Conservation (phyloP, 192 early-diverging fungal species). For the Podila horticola region DNA sequence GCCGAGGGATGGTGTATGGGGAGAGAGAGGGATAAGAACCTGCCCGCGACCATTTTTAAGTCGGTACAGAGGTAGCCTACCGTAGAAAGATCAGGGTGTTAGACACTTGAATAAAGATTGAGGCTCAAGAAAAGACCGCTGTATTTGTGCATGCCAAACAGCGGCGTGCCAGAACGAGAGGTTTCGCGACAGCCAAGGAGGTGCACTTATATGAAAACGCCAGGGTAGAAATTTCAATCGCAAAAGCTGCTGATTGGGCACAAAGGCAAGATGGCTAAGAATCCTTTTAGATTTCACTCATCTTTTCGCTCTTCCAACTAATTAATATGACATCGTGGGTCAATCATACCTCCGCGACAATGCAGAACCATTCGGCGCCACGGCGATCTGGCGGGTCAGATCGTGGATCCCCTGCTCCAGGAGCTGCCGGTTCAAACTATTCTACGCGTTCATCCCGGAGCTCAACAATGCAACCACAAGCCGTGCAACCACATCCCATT, state of each 20-base stretch:
- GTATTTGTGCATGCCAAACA: too few species aligned
- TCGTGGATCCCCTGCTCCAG: constrained; percentile 18
- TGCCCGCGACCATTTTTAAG: too few species aligned
- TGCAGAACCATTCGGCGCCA: constrained; percentile 11
- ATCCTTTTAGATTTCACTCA: neutral
- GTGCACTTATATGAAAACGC: too few species aligned
- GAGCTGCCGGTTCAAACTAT: constrained; percentile 2
- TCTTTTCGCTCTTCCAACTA: neutral
- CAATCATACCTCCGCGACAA: constrained; percentile 30
- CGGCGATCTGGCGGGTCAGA: constrained; percentile 6
- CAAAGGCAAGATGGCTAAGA: neutral
- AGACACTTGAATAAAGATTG: too few species aligned
- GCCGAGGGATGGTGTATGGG: too few species aligned
- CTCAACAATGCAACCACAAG: constrained; percentile 8
- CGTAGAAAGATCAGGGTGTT: too few species aligned
- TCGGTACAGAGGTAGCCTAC: too few species aligned
- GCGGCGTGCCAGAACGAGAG: too few species aligned
- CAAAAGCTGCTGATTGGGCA: neutral
- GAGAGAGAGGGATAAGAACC: too few species aligned
- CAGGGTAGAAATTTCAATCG: neutral
- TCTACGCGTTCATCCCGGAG: constrained; percentile 28
- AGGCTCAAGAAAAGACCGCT: too few species aligned
- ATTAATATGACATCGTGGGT: constrained; percentile 44
- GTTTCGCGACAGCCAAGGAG: too few species aligned
- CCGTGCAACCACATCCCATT: neutral